Evolutionary conservation across 2,329 filamentous ascomycete genomes (phyloP).

Genomic region (Trichoderma sp.): DNA sequence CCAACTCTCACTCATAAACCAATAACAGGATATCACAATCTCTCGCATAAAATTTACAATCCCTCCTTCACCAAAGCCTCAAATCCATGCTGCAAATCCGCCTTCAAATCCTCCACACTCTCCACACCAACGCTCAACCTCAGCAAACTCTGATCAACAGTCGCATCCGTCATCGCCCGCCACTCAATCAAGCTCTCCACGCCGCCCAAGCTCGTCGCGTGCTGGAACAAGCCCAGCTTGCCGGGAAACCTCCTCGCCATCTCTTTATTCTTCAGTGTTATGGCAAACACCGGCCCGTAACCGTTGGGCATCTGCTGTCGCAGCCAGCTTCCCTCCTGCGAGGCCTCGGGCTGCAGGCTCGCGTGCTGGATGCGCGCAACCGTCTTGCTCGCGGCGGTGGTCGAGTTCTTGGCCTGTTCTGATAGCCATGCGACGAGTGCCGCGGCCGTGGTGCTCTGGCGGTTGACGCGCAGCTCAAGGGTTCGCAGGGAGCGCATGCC

Average conservation of each 20-base stretch:
- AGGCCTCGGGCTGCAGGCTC: constrained; percentile 70
- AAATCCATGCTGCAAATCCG: constrained; percentile 72
- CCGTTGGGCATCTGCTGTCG: constrained; percentile 87
- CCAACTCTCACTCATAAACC: neutral
- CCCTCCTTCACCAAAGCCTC: constrained; percentile 49
- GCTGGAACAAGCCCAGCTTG: constrained; percentile 82
- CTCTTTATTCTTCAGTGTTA: constrained; percentile 64
- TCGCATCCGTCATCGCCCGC: constrained; percentile 82
- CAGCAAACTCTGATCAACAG: constrained; percentile 72
- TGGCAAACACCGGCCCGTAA: constrained; percentile 84
- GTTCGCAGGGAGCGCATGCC: constrained; percentile 85
- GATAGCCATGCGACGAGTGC: constrained; percentile 74
- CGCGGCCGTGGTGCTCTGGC: constrained; percentile 74
- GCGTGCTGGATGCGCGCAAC: constrained; percentile 74
- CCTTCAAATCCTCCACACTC: constrained; percentile 78
- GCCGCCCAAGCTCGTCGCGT: constrained; percentile 91
- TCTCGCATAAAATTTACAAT: constrained; percentile 8
- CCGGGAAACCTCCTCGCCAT: constrained; percentile 73
- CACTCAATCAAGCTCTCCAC: constrained; percentile 97
- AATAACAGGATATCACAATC: neutral
- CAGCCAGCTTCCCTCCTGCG: constrained; percentile 70
- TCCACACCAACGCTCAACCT: constrained; percentile 88
- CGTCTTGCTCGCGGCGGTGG: constrained; percentile 52
- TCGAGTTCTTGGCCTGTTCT: constrained; percentile 47
- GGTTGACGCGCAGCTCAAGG: constrained; percentile 76